Base-by-base conservation (phyloP, 2,329 filamentous ascomycete species). In the Pseudopithomyces chartarum region DNA sequence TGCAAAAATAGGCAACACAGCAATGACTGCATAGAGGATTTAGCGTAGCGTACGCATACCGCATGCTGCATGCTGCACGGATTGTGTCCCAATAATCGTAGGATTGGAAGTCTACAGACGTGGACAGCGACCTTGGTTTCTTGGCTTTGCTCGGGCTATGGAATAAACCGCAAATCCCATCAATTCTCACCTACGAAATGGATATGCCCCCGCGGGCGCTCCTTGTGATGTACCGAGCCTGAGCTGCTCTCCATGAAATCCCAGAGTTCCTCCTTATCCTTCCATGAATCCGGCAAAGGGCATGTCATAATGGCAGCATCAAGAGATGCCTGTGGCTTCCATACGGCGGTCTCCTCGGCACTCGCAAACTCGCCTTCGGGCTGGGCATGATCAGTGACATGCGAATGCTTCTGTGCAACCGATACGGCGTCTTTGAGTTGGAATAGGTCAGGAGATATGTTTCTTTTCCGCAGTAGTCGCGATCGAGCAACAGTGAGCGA, bases 401-500 rank as follows among this genome's bases (percentile, higher is more conserved):
- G 58, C 65, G 71, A 70, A 1, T 66, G 65, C 58, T 66, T 70
- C 56, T 65, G 70, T 10, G 66, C 67, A n/a, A 68, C 55, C 1
- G 52, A 49, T 1, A 67, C 53, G 1, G 67, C 69, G 39, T 71
- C 64, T 7, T 58, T 39, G 33, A 67, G 64, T n/a, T 60, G 56
- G 17, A 67, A 61, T 6, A 68, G 58, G 26, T 68, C 68, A 0
- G 64, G 62, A 7, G 63, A 61, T 0, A 66, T 36, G 2, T 54
- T 57, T 5, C 63, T 56, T 19, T 65, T 55, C 4, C 55, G 57
- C 6, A 66, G 29, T n/a, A 73, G 57, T 20, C 71, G 67, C 6
- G 62, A 61, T 26, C 66, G 67, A 6, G 69, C 67, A n/a, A 73
- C 55, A 1, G 68, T 59, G 0, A 74, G 58, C 0, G 73, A 75